Base-by-base conservation (phyloP, 768 basidiomycete species). In the Lactifluus subvellereus region DNA sequence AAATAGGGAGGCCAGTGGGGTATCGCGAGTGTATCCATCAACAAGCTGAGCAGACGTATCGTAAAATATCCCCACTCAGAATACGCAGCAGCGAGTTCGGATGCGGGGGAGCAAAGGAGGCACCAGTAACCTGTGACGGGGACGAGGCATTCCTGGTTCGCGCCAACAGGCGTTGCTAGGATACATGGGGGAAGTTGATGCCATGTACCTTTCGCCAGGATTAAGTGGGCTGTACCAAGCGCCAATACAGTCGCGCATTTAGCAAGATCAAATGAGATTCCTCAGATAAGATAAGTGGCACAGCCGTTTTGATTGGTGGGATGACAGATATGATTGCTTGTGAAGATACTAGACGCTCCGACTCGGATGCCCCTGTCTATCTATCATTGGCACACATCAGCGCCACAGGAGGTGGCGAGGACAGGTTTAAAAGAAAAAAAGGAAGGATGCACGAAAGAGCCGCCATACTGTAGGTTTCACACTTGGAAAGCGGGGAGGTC, bases 401-500 rank as follows among this genome's bases (percentile, higher is more conserved):
- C 49, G n/a, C 18, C 35, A 54, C 11, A 35, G 45, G 32, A 27
- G 32, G 52, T n/a, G 9, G 55, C 1, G 2, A 27, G 51, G 45
- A 37, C 56, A 56, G 49, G 33, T 10, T 20, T 2, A 40, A 38
- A 43, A 14, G 56, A 38, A 51, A 35, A 35, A 59, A 52, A 54
- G 35, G 52, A 16, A 62, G 58, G 71, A 74, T 82, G 62, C 54
- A 97, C 96, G 75, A 99, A 68, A n/a, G 94, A 97, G 1, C 92
- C 91, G 0, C 97, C 96, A 74, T 84, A 27, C 27, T 27, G 27
- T 3, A 98, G 0, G 89, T 88, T 75, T 98, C 95, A 69, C 92
- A 95, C 72, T 98, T 99, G 2, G 87, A 98, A 99, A 27, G 95
- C 82, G 0, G 84, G 85, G 69, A 99, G 98, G 72, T 99, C 96